A percentile compares a stretch with the other conserved stretches of the same genome.
These are phyloP conservation scores for Hypoxylon sp. DNA, from an alignment of 2,329 filamentous ascomycete genomes.

Conservation along the genomic window DNA sequence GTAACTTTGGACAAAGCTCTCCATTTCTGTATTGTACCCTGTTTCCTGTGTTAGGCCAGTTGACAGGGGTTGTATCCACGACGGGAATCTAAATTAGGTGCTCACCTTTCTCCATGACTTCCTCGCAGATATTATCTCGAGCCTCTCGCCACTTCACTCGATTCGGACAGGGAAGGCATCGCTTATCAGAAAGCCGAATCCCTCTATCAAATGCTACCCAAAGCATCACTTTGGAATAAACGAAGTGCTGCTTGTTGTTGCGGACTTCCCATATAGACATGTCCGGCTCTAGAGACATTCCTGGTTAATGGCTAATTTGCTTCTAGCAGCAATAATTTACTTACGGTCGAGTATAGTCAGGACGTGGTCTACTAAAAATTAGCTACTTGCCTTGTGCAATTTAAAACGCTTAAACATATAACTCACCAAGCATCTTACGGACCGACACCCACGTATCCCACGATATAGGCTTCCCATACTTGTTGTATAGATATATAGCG, in stretches of 20 bases:
- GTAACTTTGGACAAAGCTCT: slow-evolving; percentile 82
- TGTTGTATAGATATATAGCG: slow-evolving; percentile 83
- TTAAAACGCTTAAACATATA: neutral
- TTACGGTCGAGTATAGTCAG: slow-evolving; percentile 73
- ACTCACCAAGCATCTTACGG: slow-evolving; percentile 72
- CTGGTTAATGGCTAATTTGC: neutral
- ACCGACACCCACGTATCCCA: slow-evolving; percentile 84
- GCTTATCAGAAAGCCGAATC: slow-evolving; percentile 79
- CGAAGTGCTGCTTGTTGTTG: slow-evolving; percentile 81
- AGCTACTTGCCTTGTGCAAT: slow-evolving; percentile 24
- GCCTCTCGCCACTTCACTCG: slow-evolving; percentile 75
- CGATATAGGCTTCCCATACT: slow-evolving; percentile 81
- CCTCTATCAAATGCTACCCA: slow-evolving; percentile 86
- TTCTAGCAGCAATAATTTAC: slow-evolving; percentile 33
- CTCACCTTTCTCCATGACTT: slow-evolving; percentile 79
- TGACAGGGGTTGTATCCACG: neutral
- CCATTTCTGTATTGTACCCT: slow-evolving; percentile 79
- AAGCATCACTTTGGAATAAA: slow-evolving; percentile 86
- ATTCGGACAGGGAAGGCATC: slow-evolving; percentile 81
- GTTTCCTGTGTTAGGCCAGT: slow-evolving; percentile 8
- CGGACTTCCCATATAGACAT: slow-evolving; percentile 90
- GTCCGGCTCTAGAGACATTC: slow-evolving; percentile 68
- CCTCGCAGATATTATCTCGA: slow-evolving; percentile 78
- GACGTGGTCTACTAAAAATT: slow-evolving; percentile 70
- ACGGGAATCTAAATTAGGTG: neutral